Conservation (phyloP, 208 protist genomes). For the Acanthamoeba culbertsoni region DNA sequence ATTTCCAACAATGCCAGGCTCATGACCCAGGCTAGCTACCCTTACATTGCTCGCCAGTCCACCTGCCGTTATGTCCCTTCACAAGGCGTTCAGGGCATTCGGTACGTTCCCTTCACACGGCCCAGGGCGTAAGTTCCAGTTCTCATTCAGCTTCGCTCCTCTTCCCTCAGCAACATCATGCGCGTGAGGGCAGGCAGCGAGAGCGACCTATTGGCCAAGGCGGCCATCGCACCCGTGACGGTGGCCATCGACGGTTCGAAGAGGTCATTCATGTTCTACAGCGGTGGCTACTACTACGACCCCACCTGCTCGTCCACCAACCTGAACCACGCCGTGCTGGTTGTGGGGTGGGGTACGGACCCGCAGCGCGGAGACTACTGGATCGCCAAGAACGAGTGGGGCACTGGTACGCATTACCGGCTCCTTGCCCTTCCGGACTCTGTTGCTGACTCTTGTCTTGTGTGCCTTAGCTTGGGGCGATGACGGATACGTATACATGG, state of each 20-base stretch:
- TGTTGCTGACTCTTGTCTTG: too few relatives aligned
- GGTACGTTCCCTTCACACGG: constrained; percentile 66
- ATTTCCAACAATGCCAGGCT: constrained; percentile 81
- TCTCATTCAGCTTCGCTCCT: constrained; percentile 73
- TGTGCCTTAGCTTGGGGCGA: not conserved
- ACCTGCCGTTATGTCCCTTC: not conserved
- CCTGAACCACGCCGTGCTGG: constrained; percentile 89
- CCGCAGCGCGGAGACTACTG: constrained; percentile 78
- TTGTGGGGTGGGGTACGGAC: constrained; percentile 85
- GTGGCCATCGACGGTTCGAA: constrained; percentile 90
- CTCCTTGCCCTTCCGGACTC: too few relatives aligned
- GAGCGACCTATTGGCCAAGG: constrained; percentile 61
- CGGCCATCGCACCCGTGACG: constrained; percentile 84
- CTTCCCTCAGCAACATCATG: constrained; percentile 83
- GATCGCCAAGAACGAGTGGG: constrained; percentile 90
- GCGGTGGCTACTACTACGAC: constrained; percentile 83
- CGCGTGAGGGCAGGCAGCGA: constrained; percentile 83
- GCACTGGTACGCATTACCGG: constrained; percentile 60
- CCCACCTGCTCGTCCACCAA: constrained; percentile 75
- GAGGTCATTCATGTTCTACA: constrained; percentile 83
- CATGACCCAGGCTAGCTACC: constrained; percentile 80
- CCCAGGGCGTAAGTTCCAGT: constrained; percentile 81
- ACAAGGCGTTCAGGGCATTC: not conserved
- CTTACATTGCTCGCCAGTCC: not conserved
- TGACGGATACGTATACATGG: not conserved